A percentile compares a stretch with the other conserved stretches of the same genome.
Conservation (phyloP, 257 asterid genomes). For the Rubia yunnanensis region DNA sequence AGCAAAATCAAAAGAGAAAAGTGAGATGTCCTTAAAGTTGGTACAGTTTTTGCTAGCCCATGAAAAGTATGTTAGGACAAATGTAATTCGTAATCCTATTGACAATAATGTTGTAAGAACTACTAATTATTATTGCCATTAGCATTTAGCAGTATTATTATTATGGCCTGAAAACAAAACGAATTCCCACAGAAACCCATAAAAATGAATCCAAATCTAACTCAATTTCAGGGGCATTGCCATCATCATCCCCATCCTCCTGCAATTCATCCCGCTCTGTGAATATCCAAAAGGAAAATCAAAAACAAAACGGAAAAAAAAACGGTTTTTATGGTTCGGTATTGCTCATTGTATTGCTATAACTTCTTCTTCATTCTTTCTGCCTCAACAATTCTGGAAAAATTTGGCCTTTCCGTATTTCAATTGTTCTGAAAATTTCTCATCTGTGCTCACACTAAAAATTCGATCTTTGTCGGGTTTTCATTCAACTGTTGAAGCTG, state of each 20-base stretch:
- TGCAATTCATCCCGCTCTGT: slow-evolving; percentile 5
- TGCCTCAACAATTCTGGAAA: not conserved
- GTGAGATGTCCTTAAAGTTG: not conserved
- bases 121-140: too few relatives aligned
- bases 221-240: slow-evolving; percentile 16
- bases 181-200: slow-evolving; percentile 15
- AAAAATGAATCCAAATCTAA: slow-evolving; percentile 2
- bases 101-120: not conserved
- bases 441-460: slow-evolving; percentile 13
- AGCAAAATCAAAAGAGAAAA: not conserved
- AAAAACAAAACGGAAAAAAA: not conserved
- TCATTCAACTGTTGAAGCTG: not conserved
- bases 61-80: not conserved
- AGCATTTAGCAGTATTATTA: not conserved
- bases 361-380: not conserved
- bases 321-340: not conserved
- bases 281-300: not conserved
- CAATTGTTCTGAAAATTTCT: slow-evolving; percentile 2
- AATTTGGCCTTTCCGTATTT: not conserved
- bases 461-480: slow-evolving; percentile 4
- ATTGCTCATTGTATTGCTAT: not conserved
- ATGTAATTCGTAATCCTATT: not conserved
- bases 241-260: not conserved
- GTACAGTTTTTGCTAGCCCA: not conserved
- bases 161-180: slow-evolving; percentile 13